phyloP scores from a whole-genome alignment of 257 asterid species.

The Plantago major region DNA sequence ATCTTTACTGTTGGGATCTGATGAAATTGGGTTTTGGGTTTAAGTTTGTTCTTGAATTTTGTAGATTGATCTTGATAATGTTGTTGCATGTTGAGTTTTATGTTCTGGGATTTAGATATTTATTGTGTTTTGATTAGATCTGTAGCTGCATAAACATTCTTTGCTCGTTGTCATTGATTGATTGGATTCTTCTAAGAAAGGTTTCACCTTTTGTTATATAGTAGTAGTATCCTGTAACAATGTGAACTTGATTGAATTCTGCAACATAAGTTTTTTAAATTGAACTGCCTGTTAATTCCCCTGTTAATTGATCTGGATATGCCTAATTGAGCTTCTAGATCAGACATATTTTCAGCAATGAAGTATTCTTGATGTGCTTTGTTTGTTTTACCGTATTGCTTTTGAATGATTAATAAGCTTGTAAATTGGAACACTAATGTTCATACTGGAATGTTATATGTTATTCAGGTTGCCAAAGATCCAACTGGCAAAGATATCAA shows the following conservation, averaged over 20 bases:
- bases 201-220: too few relatives aligned
- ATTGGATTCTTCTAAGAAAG: too few relatives aligned
- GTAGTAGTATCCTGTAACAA: too few relatives aligned
- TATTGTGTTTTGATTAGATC: slow-evolving; percentile 7
- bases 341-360: background rate
- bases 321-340: background rate
- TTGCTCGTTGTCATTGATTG: too few relatives aligned
- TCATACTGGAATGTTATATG: background rate
- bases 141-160: background rate
- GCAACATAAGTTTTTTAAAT: background rate
- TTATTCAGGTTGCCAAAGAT: slow-evolving; percentile 64
- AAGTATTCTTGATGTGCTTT: background rate
- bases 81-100: background rate
- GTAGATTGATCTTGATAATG: slow-evolving; percentile 5
- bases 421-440: background rate
- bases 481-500: slow-evolving; percentile 78
- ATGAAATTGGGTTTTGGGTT: slow-evolving; percentile 1
- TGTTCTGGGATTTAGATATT: slow-evolving; percentile 10
- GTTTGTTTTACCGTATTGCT: background rate
- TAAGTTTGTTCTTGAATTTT: slow-evolving; percentile 20
- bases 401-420: background rate
- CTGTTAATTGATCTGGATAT: too few relatives aligned
- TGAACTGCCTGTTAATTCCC: too few relatives aligned
- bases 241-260: background rate
- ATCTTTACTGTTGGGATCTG: slow-evolving; percentile 18